A percentile compares a stretch with the other conserved stretches of the same genome.
phyloP scores from a whole-genome alignment of 2,329 filamentous ascomycete genomes.

The Xylaria sp. region DNA sequence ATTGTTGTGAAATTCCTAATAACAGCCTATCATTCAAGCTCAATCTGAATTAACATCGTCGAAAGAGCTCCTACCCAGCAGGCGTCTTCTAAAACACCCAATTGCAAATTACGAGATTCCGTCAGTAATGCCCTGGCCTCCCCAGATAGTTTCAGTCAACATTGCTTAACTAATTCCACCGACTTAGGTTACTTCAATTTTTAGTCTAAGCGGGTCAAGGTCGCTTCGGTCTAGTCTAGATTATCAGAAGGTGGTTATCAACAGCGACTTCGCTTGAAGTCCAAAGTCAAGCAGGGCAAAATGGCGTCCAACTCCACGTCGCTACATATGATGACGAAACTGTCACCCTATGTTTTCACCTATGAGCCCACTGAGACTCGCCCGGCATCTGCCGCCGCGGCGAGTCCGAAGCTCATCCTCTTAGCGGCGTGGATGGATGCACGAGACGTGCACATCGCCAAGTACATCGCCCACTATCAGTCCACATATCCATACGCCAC shows the following conservation, averaged over 20 bases:
- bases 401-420: conserved; percentile 59
- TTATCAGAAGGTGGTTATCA: neutral
- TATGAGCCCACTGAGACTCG: conserved; percentile 43
- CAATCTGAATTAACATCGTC: no score
- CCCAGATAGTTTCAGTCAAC: neutral
- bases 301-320: conserved; percentile 37
- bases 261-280: neutral
- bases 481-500: conserved; percentile 56
- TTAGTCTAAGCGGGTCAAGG: neutral
- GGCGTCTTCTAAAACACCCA: no score
- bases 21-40: no score
- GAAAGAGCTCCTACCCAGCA: no score
- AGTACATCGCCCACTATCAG: conserved; percentile 61
- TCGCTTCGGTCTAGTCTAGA: neutral
- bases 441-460: conserved; percentile 61
- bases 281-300: conserved; percentile 1
- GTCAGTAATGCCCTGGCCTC: no score
- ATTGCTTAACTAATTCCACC: neutral
- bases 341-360: conserved; percentile 46
- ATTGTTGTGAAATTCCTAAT: no score
- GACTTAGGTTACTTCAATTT: neutral
- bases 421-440: conserved; percentile 64
- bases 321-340: conserved; percentile 45
- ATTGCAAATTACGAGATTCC: no score
- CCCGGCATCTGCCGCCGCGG: conserved; percentile 21